phyloP scores from a whole-genome alignment of 352 stramenopile genomes.

The Ophiocytium majus region DNA sequence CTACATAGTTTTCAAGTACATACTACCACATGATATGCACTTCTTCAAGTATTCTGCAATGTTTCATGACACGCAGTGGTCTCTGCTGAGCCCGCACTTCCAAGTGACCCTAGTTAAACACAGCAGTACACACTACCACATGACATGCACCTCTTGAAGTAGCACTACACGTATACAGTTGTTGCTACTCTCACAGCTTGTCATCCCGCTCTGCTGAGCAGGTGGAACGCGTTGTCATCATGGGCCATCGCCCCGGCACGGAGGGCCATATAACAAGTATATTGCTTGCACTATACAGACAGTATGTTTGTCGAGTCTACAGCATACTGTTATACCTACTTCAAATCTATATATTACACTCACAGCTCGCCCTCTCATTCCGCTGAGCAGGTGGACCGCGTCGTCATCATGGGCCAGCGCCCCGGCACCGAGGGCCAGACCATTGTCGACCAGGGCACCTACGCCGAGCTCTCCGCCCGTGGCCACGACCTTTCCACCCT shows the following conservation, averaged over 20 bases:
- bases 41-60: too few species aligned
- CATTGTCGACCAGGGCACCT: constrained; percentile 56
- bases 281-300: too few species aligned
- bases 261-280: constrained; percentile 32
- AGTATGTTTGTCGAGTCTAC: not conserved
- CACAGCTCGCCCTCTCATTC: not conserved
- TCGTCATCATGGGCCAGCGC: constrained; percentile 57
- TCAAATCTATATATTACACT: not conserved
- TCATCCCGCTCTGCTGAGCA: not conserved
- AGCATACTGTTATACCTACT: not conserved
- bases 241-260: constrained; percentile 45
- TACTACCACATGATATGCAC: too few species aligned
- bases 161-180: too few species aligned
- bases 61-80: too few species aligned
- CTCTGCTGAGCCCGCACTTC: too few species aligned
- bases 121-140: too few species aligned
- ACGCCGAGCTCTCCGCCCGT: constrained; percentile 43
- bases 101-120: too few species aligned
- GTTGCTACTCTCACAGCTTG: not conserved
- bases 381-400: constrained; percentile 50
- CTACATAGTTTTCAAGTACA: too few species aligned
- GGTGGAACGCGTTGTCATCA: constrained; percentile 58
- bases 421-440: constrained; percentile 33
- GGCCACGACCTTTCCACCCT: constrained; percentile 53
- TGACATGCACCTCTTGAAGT: too few species aligned